A percentile compares a stretch with the other conserved stretches of the same genome.
Evolutionary conservation across 306 rosid genomes (phyloP).

Genomic region (Biancaea sappan): DNA sequence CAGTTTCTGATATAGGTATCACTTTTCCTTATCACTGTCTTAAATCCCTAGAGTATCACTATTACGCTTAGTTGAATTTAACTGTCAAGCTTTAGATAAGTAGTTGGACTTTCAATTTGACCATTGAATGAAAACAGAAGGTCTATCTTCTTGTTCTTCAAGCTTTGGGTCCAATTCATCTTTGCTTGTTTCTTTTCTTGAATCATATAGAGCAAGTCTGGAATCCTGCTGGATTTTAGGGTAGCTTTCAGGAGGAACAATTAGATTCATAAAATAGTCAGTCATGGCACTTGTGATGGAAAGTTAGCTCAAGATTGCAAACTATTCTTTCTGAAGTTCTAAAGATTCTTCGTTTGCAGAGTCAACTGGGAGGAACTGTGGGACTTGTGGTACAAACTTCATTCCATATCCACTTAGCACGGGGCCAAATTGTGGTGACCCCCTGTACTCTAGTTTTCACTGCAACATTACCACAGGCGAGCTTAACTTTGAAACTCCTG

Average conservation of each 20-base stretch:
- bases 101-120: background rate
- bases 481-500: constrained; percentile 53
- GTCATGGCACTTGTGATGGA: background rate
- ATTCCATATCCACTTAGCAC: constrained; percentile 79
- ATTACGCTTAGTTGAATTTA: background rate
- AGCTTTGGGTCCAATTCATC: background rate
- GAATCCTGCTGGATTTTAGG: background rate
- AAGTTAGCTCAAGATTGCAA: constrained; percentile 1
- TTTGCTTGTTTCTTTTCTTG: background rate
- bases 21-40: constrained; percentile 20
- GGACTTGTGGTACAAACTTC: constrained; percentile 74
- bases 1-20: constrained; percentile 69
- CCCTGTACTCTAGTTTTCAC: constrained; percentile 51
- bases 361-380: constrained; percentile 54
- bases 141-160: background rate
- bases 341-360: constrained; percentile 47
- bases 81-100: no score
- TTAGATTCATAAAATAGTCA: background rate
- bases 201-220: background rate
- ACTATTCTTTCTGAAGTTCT: constrained; percentile 23
- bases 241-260: background rate
- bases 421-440: constrained; percentile 68
- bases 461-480: constrained; percentile 61
- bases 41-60: background rate
- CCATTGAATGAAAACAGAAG: background rate